Evolutionary conservation across 1,284 basidiomycete species (phyloP).

Genomic region (Somion occarium): DNA sequence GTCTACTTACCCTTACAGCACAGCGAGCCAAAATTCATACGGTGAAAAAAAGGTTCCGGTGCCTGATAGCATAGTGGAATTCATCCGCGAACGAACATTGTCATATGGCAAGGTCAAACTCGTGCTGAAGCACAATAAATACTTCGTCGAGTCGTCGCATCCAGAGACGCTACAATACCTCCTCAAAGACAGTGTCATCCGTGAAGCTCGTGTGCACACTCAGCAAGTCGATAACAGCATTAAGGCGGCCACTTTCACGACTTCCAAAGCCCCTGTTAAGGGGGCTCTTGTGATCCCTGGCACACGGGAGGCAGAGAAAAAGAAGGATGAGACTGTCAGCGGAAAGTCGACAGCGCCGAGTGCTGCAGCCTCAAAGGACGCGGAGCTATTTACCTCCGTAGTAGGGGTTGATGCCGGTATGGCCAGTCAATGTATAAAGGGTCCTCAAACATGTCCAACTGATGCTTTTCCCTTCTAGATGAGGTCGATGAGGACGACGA

Average conservation of each 20-base stretch:
- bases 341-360: conserved; percentile 26
- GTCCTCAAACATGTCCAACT: background rate
- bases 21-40: background rate
- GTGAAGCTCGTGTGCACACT: conserved; percentile 72
- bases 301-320: conserved; percentile 67
- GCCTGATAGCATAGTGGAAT: conserved; percentile 74
- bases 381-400: conserved; percentile 83
- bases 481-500: conserved; percentile 97
- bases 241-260: conserved; percentile 77
- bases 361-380: conserved; percentile 42
- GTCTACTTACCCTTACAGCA: conserved; percentile 12
- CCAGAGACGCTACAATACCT: conserved; percentile 86
- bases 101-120: conserved; percentile 98
- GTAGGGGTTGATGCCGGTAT: conserved; percentile 86
- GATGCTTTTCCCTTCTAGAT: conserved; percentile 44
- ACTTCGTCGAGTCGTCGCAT: conserved; percentile 91
- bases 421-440: conserved; percentile 16
- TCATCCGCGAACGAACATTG: conserved; percentile 87
- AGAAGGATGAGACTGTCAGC: conserved; percentile 48
- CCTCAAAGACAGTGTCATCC: conserved; percentile 82
- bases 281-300: conserved; percentile 84
- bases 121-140: conserved; percentile 94
- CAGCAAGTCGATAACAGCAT: conserved; percentile 62
- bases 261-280: conserved; percentile 76
- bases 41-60: conserved; percentile 70